These are phyloP conservation scores for Talaromyces amestolkiae DNA, from an alignment of 2,329 filamentous ascomycete species.

Conservation along the genomic window DNA sequence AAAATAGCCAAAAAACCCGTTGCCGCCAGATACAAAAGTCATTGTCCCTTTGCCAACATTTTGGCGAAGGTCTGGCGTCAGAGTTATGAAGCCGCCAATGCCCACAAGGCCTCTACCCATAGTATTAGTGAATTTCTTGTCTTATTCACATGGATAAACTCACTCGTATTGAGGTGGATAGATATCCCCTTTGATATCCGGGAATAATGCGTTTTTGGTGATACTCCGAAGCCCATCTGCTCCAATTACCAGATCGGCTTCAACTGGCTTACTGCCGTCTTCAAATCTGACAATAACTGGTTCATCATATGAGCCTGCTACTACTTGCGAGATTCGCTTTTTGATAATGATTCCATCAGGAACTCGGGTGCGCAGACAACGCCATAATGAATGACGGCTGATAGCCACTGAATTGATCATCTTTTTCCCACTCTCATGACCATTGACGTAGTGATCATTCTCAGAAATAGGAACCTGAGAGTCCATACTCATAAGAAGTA, in stretches of 20 bases:
- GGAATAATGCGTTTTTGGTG: slow-evolving; percentile 39
- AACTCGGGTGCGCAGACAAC: slow-evolving; percentile 35
- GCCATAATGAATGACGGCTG: slow-evolving; percentile 42
- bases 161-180: slow-evolving; percentile 45
- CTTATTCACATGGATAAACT: slow-evolving; percentile 7
- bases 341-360: slow-evolving; percentile 35
- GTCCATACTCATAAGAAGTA: slow-evolving; percentile 30
- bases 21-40: slow-evolving; percentile 47
- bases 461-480: slow-evolving; percentile 11
- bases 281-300: slow-evolving; percentile 34
- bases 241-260: slow-evolving; percentile 45
- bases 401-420: slow-evolving; percentile 35
- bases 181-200: slow-evolving; percentile 25
- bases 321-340: slow-evolving; percentile 32
- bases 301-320: slow-evolving; percentile 24
- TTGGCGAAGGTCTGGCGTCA: slow-evolving; percentile 25
- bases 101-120: slow-evolving; percentile 40
- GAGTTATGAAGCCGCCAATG: slow-evolving; percentile 48
- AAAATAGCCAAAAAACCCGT: slow-evolving; percentile 53
- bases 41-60: slow-evolving; percentile 40
- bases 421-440: slow-evolving; percentile 16
- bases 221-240: slow-evolving; percentile 44
- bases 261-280: slow-evolving; percentile 32
- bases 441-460: not conserved
- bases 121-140: not conserved